A percentile compares a stretch with the other conserved stretches of the same genome.
Evolutionary conservation across 1,284 basidiomycete species (phyloP).

Genomic region (Trametes sp.): DNA sequence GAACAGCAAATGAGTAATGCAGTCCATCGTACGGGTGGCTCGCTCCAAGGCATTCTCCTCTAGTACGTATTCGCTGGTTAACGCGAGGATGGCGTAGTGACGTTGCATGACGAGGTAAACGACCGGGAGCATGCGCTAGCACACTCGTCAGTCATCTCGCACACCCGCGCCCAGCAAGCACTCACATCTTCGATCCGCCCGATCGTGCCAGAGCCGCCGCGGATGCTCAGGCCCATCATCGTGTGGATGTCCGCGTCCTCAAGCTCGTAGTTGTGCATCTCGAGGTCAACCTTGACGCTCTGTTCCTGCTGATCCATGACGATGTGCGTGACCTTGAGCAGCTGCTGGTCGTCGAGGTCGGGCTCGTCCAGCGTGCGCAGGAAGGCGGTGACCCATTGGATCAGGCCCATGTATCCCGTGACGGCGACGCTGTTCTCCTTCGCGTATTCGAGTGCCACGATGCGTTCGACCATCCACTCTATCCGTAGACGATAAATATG

Average conservation of each 20-base stretch:
- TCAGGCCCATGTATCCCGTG: background rate
- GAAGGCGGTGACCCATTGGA: background rate
- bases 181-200: conserved; percentile 11
- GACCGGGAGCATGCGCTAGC: conserved; percentile 6
- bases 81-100: background rate
- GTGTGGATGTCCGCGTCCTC: background rate
- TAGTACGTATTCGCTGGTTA: background rate
- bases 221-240: background rate
- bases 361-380: conserved; percentile 1
- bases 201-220: background rate
- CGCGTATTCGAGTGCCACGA: background rate
- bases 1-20: background rate
- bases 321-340: background rate
- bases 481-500: conserved; percentile 14
- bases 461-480: conserved; percentile 2
- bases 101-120: conserved; percentile 8
- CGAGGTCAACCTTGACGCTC: conserved; percentile 56
- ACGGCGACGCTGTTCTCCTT: conserved; percentile 3
- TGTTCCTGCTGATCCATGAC: conserved; percentile 47
- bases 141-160: background rate
- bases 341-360: background rate
- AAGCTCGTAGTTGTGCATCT: conserved; percentile 57
- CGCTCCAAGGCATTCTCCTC: conserved; percentile 1
- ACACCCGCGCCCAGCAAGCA: background rate
- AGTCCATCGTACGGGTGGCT: background rate